Percentiles rank a stretch among this genome's conserved stretches.
Conservation (phyloP, 2,329 filamentous ascomycete genomes). For the Curvularia verruculosa region DNA sequence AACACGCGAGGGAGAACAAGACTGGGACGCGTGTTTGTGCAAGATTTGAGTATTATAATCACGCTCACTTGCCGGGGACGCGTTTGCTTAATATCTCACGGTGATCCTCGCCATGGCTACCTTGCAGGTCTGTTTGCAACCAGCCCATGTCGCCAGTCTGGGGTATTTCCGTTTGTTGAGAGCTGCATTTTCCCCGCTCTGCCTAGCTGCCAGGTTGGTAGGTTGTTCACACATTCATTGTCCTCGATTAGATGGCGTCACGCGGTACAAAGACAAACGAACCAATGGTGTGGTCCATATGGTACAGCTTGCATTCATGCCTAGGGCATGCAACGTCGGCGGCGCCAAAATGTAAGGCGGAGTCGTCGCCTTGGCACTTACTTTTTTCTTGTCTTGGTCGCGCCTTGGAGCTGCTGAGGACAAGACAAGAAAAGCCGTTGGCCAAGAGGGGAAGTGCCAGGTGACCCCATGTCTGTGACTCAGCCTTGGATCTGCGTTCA, state of each 20-base stretch:
- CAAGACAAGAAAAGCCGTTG: background rate
- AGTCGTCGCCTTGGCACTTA: conserved; percentile 1
- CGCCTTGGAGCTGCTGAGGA: background rate
- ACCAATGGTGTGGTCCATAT: conserved; percentile 2
- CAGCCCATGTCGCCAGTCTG: background rate
- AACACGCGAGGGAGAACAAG: background rate
- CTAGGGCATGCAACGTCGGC: conserved; percentile 1
- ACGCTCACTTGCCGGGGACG: background rate
- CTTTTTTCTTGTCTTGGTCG: background rate
- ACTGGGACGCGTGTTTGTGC: background rate
- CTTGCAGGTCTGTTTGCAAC: background rate
- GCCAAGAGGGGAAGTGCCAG: background rate
- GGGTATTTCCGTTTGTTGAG: background rate
- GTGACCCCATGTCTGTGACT: background rate
- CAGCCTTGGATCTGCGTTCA: background rate
- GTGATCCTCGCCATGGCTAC: background rate
- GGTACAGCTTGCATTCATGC: conserved; percentile 1
- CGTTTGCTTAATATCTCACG: background rate
- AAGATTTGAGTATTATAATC: background rate
- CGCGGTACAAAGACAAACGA: background rate
- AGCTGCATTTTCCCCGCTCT: background rate
- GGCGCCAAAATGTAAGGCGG: conserved; percentile 8
- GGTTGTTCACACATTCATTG: conserved; percentile 1
- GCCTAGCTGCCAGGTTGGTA: background rate
- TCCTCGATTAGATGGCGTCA: conserved; percentile 1